These are phyloP conservation scores for Dendrobium officinale DNA, from an alignment of 106 monocot species.

Conservation along the genomic window DNA sequence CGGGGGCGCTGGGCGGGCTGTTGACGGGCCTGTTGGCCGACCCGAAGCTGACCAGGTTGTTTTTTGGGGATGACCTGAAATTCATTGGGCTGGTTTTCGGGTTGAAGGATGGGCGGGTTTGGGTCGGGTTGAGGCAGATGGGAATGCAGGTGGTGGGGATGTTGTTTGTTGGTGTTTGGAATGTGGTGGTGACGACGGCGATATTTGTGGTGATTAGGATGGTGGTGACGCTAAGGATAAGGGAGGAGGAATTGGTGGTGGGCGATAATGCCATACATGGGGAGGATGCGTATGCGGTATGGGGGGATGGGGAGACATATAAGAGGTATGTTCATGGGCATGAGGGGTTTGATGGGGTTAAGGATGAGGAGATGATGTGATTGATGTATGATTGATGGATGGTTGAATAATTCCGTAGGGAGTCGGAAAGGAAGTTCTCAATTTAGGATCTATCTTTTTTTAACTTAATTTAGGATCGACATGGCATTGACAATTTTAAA, in stretches of 20 bases:
- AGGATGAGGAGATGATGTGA: slow-evolving; percentile 1
- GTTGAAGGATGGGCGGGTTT: neutral
- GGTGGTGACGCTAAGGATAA: slow-evolving; percentile 1
- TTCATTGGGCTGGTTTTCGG: slow-evolving; percentile 5
- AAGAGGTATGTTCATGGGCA: slow-evolving; percentile 9
- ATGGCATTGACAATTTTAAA: too few relatives aligned
- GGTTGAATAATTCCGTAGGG: too few relatives aligned
- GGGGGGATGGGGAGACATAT: slow-evolving; percentile 13
- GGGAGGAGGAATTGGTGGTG: slow-evolving; percentile 1
- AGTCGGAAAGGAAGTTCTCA: too few relatives aligned
- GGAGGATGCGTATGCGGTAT: slow-evolving; percentile 16
- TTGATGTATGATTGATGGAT: too few relatives aligned
- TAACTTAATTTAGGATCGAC: too few relatives aligned
- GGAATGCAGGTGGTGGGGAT: slow-evolving; percentile 12
- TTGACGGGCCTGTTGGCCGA: slow-evolving; percentile 10
- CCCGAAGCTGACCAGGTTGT: slow-evolving; percentile 4
- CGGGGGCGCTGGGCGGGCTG: slow-evolving; percentile 12
- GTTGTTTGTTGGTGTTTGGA: neutral
- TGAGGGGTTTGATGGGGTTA: neutral
- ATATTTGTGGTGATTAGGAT: slow-evolving; percentile 11
- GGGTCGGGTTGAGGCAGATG: slow-evolving; percentile 10
- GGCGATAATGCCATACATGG: slow-evolving; percentile 21
- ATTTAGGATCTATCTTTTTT: too few relatives aligned
- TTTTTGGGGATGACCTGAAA: slow-evolving; percentile 17
- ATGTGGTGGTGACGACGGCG: slow-evolving; percentile 1